Base-by-base conservation (phyloP, 768 basidiomycete species). In the Naematelia aurantialba region DNA sequence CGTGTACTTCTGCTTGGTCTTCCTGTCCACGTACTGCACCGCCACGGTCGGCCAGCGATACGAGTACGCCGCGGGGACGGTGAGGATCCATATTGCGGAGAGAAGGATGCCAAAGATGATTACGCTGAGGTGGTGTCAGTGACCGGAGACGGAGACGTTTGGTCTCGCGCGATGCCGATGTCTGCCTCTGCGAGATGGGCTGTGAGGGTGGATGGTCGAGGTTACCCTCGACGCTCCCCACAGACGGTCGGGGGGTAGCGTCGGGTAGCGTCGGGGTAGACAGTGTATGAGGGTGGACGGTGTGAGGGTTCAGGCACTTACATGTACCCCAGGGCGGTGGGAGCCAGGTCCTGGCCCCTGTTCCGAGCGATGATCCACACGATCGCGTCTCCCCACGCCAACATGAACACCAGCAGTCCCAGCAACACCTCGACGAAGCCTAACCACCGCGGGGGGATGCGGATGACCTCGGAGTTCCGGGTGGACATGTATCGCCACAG, bases 311-410 rank as follows among this genome's bases (percentile, higher is more conserved):
- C 11, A 19, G 11, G 3, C 14, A 59, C 59, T 61, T 31, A 67
- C 66, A 67, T 58, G 50, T 62, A 65, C 1, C 66, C 66, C 17
- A 65, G 50, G 5, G 60, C 47, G 26, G 56, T 60, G 4, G 66
- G 66, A 25, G 19, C 45, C n/a, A 68, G 19, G 10, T 60, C 39
- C 55, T 56, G 34, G 17, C 17, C 8, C 17, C 34, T 39, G 34
- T 39, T 39, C 34, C 34, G 8, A 39, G 34, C 34, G 17, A 39
- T 39, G 34, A 39, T 39, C 34, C 34, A 39, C 34, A 39, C 34
- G 34, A 39, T 39, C 8, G 48, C 46, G 34, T 58, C 55, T 42
- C 58, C 61, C 34, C 53, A 22, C 24, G 25, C 24, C 39, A 62
- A 52, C 25, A 62, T 21, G 21, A 46, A 13, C 45, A 46, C 52